Evolutionary conservation across 2,329 filamentous ascomycete species (phyloP).

Genomic region (Penicillium sp.): DNA sequence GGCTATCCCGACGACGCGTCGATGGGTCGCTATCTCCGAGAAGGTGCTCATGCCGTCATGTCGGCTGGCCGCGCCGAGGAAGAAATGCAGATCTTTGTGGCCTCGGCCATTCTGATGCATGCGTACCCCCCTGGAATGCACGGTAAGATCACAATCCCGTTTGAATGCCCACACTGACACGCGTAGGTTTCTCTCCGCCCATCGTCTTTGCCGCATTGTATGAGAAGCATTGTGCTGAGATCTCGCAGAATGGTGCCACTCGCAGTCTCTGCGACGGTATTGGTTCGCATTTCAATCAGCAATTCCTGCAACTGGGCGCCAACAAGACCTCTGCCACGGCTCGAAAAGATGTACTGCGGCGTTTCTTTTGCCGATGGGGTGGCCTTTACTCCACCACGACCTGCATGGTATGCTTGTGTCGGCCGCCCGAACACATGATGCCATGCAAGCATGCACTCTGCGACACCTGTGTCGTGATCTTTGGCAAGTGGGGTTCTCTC

Average conservation of each 20-base stretch:
- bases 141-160: slow-evolving; percentile 7
- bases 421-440: slow-evolving; percentile 19
- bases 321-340: not conserved
- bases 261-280: not conserved
- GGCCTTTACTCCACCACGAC: slow-evolving; percentile 8
- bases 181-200: not conserved
- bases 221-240: not conserved
- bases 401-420: slow-evolving; percentile 14
- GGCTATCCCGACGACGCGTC: not conserved
- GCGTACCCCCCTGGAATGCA: slow-evolving; percentile 24
- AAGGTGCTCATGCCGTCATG: not conserved
- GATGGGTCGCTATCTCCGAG: not conserved
- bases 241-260: not conserved
- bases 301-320: not conserved
- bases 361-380: not conserved
- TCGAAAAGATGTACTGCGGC: not conserved
- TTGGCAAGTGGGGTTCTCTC: not conserved
- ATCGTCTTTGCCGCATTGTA: not conserved
- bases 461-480: slow-evolving; percentile 17
- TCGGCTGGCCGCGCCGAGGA: not conserved
- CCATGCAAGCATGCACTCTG: slow-evolving; percentile 19
- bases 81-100: slow-evolving; percentile 5
- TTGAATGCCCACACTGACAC: not conserved
- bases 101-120: slow-evolving; percentile 21
- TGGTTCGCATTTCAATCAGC: not conserved